phyloP scores from a whole-genome alignment of 2,329 filamentous ascomycete genomes.

The Pyrenophora graminea region DNA sequence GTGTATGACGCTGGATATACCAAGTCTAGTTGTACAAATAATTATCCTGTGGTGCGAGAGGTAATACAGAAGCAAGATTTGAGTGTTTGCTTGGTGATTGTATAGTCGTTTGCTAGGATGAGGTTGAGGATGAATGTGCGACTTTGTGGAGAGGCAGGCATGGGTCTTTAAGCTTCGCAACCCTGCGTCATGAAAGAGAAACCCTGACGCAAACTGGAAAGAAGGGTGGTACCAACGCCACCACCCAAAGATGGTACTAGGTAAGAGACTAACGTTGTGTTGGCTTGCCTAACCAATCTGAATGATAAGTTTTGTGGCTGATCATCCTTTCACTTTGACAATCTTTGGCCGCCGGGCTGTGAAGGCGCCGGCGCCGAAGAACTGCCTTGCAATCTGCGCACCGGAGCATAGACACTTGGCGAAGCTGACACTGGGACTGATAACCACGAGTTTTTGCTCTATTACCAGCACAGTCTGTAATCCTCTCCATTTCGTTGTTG shows the following conservation, averaged over 20 bases:
- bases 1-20: slow-evolving; percentile 5
- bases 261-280: background rate
- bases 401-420: background rate
- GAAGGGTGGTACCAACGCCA: too few relatives aligned
- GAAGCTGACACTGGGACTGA: background rate
- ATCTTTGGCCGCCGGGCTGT: background rate
- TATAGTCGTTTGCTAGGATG: slow-evolving; percentile 9
- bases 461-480: background rate
- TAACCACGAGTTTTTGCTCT: background rate
- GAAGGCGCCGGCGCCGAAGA: slow-evolving; percentile 13
- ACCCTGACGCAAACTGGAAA: too few relatives aligned
- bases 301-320: background rate
- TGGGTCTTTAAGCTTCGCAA: slow-evolving; percentile 10
- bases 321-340: too few relatives aligned
- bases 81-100: slow-evolving; percentile 6
- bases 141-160: slow-evolving; percentile 6
- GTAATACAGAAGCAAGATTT: background rate
- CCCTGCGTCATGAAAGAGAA: background rate
- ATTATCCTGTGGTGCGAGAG: background rate
- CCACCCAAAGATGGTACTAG: too few relatives aligned
- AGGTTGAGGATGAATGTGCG: background rate
- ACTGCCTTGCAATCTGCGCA: slow-evolving; percentile 1
- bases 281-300: slow-evolving; percentile 1
- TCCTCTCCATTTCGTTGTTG: background rate
- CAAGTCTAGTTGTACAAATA: background rate